Evolutionary conservation across 208 protist genomes (phyloP).

Genomic region (Leptomonas pyrrhocoris): DNA sequence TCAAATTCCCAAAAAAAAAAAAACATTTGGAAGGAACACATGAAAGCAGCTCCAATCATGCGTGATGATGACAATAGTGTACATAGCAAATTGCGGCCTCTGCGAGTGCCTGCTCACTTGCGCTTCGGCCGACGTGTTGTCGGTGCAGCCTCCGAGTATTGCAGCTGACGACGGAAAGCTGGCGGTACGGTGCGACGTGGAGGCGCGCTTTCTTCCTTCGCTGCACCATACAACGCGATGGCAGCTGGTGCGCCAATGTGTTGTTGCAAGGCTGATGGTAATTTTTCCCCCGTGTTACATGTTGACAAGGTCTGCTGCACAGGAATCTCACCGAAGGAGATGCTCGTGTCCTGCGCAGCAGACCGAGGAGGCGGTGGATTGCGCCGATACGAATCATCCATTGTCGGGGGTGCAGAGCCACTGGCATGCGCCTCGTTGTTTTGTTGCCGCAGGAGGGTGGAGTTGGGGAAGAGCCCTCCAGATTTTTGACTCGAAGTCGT

Average conservation of each 20-base stretch:
- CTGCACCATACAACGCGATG: neutral
- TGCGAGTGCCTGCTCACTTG: slow-evolving; percentile 15
- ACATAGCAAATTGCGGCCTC: too few species aligned
- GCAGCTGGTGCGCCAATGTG: neutral
- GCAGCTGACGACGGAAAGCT: slow-evolving; percentile 37
- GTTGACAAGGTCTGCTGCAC: neutral
- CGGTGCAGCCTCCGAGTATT: slow-evolving; percentile 24
- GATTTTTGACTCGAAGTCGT: neutral
- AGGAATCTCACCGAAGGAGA: too few species aligned
- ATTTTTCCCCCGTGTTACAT: neutral
- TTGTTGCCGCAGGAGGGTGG: neutral
- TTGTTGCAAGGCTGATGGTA: neutral
- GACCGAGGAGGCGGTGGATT: neutral
- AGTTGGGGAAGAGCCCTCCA: neutral
- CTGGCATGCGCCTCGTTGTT: neutral
- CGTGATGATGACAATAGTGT: too few species aligned
- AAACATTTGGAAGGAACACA: neutral
- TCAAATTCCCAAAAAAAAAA: neutral
- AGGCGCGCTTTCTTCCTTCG: neutral
- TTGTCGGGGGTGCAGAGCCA: neutral
- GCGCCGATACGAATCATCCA: neutral
- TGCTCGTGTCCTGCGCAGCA: neutral
- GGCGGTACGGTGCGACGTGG: slow-evolving; percentile 24
- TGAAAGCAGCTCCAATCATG: too few species aligned
- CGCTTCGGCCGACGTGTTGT: slow-evolving; percentile 48